Evolutionary conservation across 768 basidiomycete species (phyloP).

Genomic region (Boletellus sp.): DNA sequence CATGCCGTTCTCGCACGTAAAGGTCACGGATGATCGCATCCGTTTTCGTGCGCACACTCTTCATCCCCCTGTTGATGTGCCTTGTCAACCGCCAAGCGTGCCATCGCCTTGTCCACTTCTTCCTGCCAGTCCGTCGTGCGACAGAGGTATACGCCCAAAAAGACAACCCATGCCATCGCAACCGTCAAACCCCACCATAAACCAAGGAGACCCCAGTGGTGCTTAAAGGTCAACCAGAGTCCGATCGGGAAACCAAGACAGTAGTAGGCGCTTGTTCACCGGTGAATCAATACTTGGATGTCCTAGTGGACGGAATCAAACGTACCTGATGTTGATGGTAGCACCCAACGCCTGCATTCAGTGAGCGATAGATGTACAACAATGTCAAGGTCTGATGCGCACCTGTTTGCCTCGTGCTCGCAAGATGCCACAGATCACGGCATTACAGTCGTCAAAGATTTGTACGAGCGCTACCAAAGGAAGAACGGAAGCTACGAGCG

Average conservation of each 20-base stretch:
- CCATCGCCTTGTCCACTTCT: conserved; percentile 61
- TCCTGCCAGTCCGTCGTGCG: conserved; percentile 63
- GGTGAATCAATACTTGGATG: neutral
- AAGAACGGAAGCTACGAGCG: conserved; percentile 56
- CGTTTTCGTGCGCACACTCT: neutral
- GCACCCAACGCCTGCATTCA: conserved; percentile 63
- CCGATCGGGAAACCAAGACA: conserved; percentile 80
- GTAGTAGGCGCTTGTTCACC: conserved; percentile 61
- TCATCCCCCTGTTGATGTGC: neutral
- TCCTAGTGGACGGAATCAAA: neutral
- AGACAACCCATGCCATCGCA: conserved; percentile 21
- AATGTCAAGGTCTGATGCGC: neutral
- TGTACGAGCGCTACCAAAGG: conserved; percentile 77
- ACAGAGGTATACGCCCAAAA: conserved; percentile 37
- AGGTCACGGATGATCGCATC: neutral
- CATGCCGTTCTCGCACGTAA: too few relatives aligned
- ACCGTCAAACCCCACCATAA: conserved; percentile 85
- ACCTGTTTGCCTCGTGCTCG: conserved; percentile 80
- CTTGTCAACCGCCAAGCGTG: conserved; percentile 49
- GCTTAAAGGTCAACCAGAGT: conserved; percentile 68
- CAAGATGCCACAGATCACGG: conserved; percentile 74
- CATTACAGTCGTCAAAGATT: conserved; percentile 73
- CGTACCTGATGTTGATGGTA: conserved; percentile 68
- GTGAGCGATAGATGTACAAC: too few relatives aligned
- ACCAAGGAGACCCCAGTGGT: conserved; percentile 60